Evolutionary conservation across 1,139 yeast species (phyloP), one percentile per base, ranked within the genome.

Genomic region (Suhomyces atakaporum): DNA sequence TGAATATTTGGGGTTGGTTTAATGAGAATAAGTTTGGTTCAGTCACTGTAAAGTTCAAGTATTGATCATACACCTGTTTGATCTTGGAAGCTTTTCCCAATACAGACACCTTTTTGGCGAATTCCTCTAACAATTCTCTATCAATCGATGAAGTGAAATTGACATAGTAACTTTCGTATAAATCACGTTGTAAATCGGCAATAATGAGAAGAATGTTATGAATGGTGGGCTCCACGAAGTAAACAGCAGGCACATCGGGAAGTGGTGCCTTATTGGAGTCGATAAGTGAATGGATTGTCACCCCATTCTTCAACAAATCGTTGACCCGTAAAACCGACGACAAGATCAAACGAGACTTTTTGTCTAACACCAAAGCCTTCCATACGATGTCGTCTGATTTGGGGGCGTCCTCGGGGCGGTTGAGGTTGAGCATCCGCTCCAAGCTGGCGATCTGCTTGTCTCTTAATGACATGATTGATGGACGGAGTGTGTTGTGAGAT

Each of bases 211-310:
- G 63, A 31, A 92, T 69, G 55, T 92, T 94, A 35, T 79, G 90
- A 24, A 73, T 66, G 0, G 95, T 85, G 4, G 98, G 98, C 42
- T 86, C 85, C 29, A 92, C 81, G 51, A 94, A 90, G 62, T 94
- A 92, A 31, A 94, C 79, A 3, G 81, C 98, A 1, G 97, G 96
- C 7, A 90, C 97, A 52, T 92, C 98, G 1, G 95, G 88, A 37
- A 92, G 72, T 2, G 92, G 77, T 16, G 90, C 77, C 45, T 98
- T 69, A 39, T 77, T 77, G 33, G 86, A 70, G 40, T 73, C 71
- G 38, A 90, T 78, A 40, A 84, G 63, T 44, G 92, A 73, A 58
- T 92, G 97, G 48, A 89, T 84, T 0, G 98, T 92, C 39, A 92
- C 81, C 5, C 97, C 97, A 53, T 88, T 85, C 43, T 84, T 79